Evolutionary conservation across 257 asterid genomes (phyloP).

Genomic region (Buddleja alternifolia): DNA sequence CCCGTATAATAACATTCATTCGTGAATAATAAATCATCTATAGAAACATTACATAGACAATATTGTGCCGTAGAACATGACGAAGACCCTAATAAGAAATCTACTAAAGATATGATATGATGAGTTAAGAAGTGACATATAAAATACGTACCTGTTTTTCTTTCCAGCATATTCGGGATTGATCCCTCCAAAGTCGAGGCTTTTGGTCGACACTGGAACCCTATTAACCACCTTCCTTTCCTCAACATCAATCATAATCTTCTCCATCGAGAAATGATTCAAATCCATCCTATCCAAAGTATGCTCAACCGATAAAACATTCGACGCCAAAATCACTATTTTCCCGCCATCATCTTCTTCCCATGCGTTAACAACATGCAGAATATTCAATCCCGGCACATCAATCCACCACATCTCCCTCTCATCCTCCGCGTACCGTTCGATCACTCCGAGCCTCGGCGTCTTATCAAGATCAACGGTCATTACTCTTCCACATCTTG

Average conservation of each 20-base stretch:
- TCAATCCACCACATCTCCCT: too few species aligned
- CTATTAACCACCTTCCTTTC: conserved; percentile 31
- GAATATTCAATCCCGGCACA: conserved; percentile 47
- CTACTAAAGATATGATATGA: too few species aligned
- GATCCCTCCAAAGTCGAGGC: conserved; percentile 51
- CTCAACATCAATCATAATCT: conserved; percentile 41
- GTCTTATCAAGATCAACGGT: conserved; percentile 34
- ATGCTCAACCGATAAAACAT: conserved; percentile 47
- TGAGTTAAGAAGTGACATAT: too few species aligned
- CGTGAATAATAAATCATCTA: too few species aligned
- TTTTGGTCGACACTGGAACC: conserved; percentile 40
- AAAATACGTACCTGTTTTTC: conserved; percentile 37
- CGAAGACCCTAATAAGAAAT: too few species aligned
- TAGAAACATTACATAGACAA: too few species aligned
- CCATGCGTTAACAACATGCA: conserved; percentile 58
- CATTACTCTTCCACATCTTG: conserved; percentile 41
- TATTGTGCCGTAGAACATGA: too few species aligned
- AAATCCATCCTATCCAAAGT: conserved; percentile 42
- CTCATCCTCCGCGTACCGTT: conserved; percentile 50
- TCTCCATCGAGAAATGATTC: conserved; percentile 45
- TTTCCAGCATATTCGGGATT: conserved; percentile 43
- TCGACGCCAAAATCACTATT: conserved; percentile 51
- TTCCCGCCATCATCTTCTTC: conserved; percentile 51
- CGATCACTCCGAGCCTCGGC: conserved; percentile 53
- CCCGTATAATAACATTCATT: too few species aligned